Base-by-base conservation (phyloP, 2,329 filamentous ascomycete species). In the Ophiostoma novo-ulmi region DNA sequence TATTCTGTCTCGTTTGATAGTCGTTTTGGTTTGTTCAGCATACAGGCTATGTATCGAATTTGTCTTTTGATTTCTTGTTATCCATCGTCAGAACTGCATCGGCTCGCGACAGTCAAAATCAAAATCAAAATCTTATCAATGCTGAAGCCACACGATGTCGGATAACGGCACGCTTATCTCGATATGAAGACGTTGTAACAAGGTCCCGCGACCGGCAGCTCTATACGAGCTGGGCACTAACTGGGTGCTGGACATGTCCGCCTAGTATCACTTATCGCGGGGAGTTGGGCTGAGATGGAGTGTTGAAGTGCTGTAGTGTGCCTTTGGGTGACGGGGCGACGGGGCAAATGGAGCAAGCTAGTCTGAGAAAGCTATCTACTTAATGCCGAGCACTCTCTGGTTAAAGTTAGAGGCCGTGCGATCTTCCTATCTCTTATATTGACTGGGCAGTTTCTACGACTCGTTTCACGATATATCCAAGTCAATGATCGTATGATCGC, bases 361-460 rank as follows among this genome's bases (percentile, higher is more conserved):
- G 44, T 48, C 5, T 48, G 22, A 5, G 52, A 58, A 13, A 58
- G 52, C 52, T 58, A 58, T 55, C 10, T 26, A 26, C 22, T 20
- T 17, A 17, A 17, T 44, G 48, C 52, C 52, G 52, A 26, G 52
- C 52, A 11, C 26, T 58, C 22, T 26, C n/a, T 26, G 5, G 8
- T 58, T 13, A 20, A 26, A 31, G 31, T 31, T 58, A 58, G 10
- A 26, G 52, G 52, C 22, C 52, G 52, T 58, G 52, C 52, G 52
- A 11, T 26, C 22, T 58, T 58, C 52, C 52, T 58, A 58, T 58
- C 52, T 58, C 22, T 58, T 58, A n/a, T 48, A 48, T 48, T 48
- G 44, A 5, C 20, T 48, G 44, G 17, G 14, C 44, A 7, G 17
- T 17, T 7, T 8, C n/a, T 20, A 48, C 17, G 17, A 48, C 17